Evolutionary conservation across 805 yeast genomes (phyloP).

Genomic region (Cyberlindnera mycetangii): DNA sequence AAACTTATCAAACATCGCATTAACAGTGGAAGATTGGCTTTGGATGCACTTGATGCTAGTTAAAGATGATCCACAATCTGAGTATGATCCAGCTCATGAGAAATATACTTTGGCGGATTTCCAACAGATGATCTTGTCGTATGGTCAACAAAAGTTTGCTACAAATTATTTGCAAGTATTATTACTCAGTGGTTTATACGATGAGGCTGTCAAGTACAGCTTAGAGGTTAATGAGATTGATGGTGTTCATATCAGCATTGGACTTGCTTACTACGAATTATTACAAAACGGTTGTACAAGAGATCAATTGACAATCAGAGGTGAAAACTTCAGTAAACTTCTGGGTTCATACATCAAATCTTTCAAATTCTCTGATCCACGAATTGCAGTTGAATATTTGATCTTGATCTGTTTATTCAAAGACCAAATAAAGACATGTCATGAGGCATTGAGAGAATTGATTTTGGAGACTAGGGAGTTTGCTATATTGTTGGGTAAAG

Average conservation of each 20-base stretch:
- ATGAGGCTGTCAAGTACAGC: constrained; percentile 68
- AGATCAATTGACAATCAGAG: constrained; percentile 31
- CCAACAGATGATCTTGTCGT: constrained; percentile 64
- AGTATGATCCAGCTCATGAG: constrained; percentile 56
- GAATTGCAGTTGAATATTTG: constrained; percentile 88
- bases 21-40: constrained; percentile 92
- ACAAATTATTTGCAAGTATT: constrained; percentile 72
- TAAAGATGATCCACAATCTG: constrained; percentile 49
- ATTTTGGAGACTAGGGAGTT: constrained; percentile 86
- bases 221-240: constrained; percentile 70
- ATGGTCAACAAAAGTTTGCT: constrained; percentile 72
- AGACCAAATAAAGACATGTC: constrained; percentile 54
- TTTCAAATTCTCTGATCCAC: constrained; percentile 83
- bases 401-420: constrained; percentile 60
- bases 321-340: constrained; percentile 54
- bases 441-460: constrained; percentile 78
- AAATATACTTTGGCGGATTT: constrained; percentile 70
- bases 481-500: constrained; percentile 76
- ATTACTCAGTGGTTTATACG: constrained; percentile 75
- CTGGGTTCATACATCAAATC: constrained; percentile 79
- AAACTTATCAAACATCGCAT: constrained; percentile 61
- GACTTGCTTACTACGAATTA: constrained; percentile 69
- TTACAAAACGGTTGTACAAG: constrained; percentile 43
- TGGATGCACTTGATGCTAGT: constrained; percentile 88
- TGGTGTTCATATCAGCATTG: constrained; percentile 86